Base-by-base conservation (phyloP, 495 filamentous ascomycete species). In the Wilcoxina mikolae region DNA sequence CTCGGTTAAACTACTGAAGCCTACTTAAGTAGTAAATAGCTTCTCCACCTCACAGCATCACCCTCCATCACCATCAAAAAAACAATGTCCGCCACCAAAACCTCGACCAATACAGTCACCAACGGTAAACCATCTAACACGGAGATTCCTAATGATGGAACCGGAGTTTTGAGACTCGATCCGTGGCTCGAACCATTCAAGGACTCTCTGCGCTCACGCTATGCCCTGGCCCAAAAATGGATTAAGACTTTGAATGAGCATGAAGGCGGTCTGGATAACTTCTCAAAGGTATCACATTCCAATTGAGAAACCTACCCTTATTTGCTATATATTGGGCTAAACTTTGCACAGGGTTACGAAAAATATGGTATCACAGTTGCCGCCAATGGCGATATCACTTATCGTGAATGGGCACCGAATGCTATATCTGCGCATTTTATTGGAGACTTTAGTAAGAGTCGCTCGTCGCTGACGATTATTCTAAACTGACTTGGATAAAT, bases 401-500 rank as follows among this genome's bases (percentile, higher is more conserved):
- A 98, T 70, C 78, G 85, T 59, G 91, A 98, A 78, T 98, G 91
- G 91, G 91, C 91, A 1, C 90, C 91, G 46, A 90, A 85, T 72
- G 89, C 86, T 49, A 68, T 78, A 20, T 69, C 82, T 60, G 91
- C 91, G 18, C 81, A 82, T 56, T 75, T 98, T n/a, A 83, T 96
- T 56, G 91, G 91, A 51, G 91, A 96, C 55, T 98, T 96, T 73
- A 98, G 87, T 94, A 75, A 48, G 76, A 68, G 52, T 58, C 29
- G 24, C 28, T 41, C 17, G 10, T 45, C 27, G n/a, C 23, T 23
- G 18, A 29, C n/a, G 20, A 25, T 43, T 17, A n/a, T n/a, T 20
- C 5, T 22, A 38, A 9, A 2, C 24, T 39, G 39, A 54, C 27
- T 22, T 54, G 38, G n/a, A 39, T 58, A 66, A 61, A 38, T 59